Evolutionary conservation across 163 green algal genomes (phyloP), one percentile per base, ranked within the genome.

Genomic region (Trebouxiophyceae sp.): DNA sequence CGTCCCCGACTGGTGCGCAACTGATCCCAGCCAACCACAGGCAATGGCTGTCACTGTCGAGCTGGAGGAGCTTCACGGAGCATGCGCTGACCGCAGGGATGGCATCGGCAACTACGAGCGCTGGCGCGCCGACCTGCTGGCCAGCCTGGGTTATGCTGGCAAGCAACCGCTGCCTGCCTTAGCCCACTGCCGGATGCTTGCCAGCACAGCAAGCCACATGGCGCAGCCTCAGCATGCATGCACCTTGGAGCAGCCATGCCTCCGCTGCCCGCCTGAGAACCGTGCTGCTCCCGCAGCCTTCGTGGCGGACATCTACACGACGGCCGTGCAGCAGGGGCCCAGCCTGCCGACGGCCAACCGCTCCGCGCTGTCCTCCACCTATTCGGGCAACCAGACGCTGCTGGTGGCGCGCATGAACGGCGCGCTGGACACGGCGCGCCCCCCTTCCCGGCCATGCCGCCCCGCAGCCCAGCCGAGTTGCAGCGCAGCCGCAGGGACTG

Each of bases 111-210:
- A 58, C 1, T 77, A 77, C 63, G 70, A 77, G 54, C 23, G 63
- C 1, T 77, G 70, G 70, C 68, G 70, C 22, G 70, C 70, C 16
- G 69, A 72, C 23, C 58, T 72, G 31, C 45, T 70, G 23, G 70
- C 70, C n/a, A 34, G 54, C 3, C 12, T 68, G 32, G 70, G 70
- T 5, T 77, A 77, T 31, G 65, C 59, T 56, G 64, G 67, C 19
- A 12, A 50, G 39, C n/a, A n/a, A n/a, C n/a, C n/a, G n/a, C n/a
- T n/a, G n/a, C n/a, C n/a, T n/a, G n/a, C n/a, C n/a, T n/a, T n/a
- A n/a, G n/a, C n/a, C n/a, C n/a, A n/a, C n/a, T n/a, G n/a, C n/a
- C n/a, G n/a, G n/a, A n/a, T n/a, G n/a, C n/a, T n/a, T n/a, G n/a
- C n/a, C n/a, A n/a, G n/a, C n/a, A n/a, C n/a, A n/a, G n/a, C n/a